Evolutionary conservation across 148 eudicot genomes (phyloP).

Genomic region (Agrostemma githago): DNA sequence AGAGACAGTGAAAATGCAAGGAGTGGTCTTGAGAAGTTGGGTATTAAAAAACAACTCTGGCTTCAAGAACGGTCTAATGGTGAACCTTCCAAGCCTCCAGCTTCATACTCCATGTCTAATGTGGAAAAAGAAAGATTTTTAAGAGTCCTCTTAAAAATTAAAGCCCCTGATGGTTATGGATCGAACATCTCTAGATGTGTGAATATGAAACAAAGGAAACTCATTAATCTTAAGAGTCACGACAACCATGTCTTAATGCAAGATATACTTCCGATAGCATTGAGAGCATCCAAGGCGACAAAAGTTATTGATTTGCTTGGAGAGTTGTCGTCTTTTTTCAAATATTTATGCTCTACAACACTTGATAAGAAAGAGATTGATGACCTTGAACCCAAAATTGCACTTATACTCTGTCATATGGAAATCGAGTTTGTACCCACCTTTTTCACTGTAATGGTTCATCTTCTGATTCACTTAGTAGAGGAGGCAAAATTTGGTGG

Average conservation of each 20-base stretch:
- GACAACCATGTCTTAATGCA: neutral
- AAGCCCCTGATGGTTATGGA: neutral
- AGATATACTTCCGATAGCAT: neutral
- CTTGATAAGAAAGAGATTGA: too few species aligned
- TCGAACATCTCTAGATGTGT: too few species aligned
- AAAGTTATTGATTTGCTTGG: neutral
- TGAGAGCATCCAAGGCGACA: neutral
- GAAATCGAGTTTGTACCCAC: neutral
- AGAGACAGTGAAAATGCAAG: too few species aligned
- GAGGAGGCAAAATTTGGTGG: too few species aligned
- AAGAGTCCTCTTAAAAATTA: neutral
- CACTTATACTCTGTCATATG: neutral
- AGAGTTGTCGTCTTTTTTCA: too few species aligned
- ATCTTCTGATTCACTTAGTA: neutral
- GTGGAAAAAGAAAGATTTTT: neutral
- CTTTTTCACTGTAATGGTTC: constrained; percentile 5
- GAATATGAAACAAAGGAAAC: too few species aligned
- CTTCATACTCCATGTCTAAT: neutral
- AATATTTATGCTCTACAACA: too few species aligned
- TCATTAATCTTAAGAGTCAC: too few species aligned
- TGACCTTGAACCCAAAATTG: neutral
- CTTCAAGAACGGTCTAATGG: neutral
- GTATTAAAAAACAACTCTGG: constrained; percentile 1
- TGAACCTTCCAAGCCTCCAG: neutral
- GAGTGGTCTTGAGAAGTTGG: too few species aligned